Evolutionary conservation across 1,139 yeast genomes (phyloP), one percentile per base, ranked within the genome.

Genomic region (Citeromyces siamensis): DNA sequence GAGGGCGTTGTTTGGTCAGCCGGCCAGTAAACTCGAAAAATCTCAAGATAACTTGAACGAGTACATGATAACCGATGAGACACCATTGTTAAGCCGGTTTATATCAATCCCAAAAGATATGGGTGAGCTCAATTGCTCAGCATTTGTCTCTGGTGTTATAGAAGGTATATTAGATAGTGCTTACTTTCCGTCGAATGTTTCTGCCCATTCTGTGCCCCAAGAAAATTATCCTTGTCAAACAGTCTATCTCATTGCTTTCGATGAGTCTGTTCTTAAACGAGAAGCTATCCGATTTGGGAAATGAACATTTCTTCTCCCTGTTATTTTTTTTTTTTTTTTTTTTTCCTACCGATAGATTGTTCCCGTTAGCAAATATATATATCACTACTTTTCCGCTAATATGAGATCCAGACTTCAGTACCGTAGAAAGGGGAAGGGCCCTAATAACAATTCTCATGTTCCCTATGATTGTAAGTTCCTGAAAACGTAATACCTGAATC

Each of bases 111-210:
- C 95, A 3, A 74, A 71, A 45, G 94, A 85, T 44, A 76, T 80
- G 53, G 78, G 83, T 6, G 78, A 78, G 44, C 66, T 85, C 48
- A 83, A 81, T 49, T 82, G 94, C 50, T 79, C 83, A 8, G 88
- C 95, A 1, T 83, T 82, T 49, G 73, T 81, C 2, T 96, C 96
- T 1, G 98, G 98, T 1, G 72, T 90, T 19, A 71, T 90, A 19
- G 95, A 88, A 53, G 97, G 96, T 0, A 80, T 90, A 1, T 61
- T 90, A 39, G 94, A 84, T 46, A 70, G 82, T 12, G 71, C 88
- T 2, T 79, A 78, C 42, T 88, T 88, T 52, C 77, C 75, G 38
- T 94, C 95, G 19, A 66, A 64, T 34, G 98, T 90, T 5, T 75
- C 88, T 5, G 96, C 98, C 0, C 98, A 93, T 52, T 68, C 82